Base-by-base conservation (phyloP, 2,329 filamentous ascomycete genomes). In the Neonectria neomacrospora region DNA sequence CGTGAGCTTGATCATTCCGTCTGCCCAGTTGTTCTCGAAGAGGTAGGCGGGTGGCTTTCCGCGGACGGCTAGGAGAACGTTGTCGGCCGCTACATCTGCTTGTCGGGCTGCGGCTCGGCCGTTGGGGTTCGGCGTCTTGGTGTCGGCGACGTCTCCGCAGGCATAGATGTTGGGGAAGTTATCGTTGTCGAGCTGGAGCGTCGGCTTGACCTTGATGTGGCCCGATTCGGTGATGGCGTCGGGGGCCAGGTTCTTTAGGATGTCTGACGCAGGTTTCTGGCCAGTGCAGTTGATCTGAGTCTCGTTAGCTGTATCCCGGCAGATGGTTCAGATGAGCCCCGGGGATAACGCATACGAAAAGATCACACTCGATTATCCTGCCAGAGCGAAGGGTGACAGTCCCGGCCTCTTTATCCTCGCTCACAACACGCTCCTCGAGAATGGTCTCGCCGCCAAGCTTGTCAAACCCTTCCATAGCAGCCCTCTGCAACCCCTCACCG, bases 81-180 rank as follows among this genome's bases (percentile, higher is more conserved):
- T 91, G 41, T 83, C 80, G 2, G 82, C 82, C 0, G 83, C 86
- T 4, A 86, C 70, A 30, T 79, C 77, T 3, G 83, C 85, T 69
- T 91, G 88, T 11, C 80, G 78, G 47, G 80, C 79, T 0, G 85
- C 86, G 0, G 86, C 82, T 10, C 87, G 80, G 0, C 83, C 86
- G 71, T 88, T 89, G 6, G 83, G 83, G 37, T 78, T 75, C 0
- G 79, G 78, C 1, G 81, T 80, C 11, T 74, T 64, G 1, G 82
- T 82, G 26, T 86, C 84, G 4, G 87, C 83, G 5, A 91, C 86
- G 65, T 91, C 89, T 18, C 89, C 89, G n/a, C 87, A 83, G 1
- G 85, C 85, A 68, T 88, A 91, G 2, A 91, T 79, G 63, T 87
- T 82, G 2, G 81, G 79, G 9, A 83, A 78, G 0, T 65, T 61